These are phyloP conservation scores for Ogataea philodendri DNA, from an alignment of 805 yeast species.

Conservation along the genomic window DNA sequence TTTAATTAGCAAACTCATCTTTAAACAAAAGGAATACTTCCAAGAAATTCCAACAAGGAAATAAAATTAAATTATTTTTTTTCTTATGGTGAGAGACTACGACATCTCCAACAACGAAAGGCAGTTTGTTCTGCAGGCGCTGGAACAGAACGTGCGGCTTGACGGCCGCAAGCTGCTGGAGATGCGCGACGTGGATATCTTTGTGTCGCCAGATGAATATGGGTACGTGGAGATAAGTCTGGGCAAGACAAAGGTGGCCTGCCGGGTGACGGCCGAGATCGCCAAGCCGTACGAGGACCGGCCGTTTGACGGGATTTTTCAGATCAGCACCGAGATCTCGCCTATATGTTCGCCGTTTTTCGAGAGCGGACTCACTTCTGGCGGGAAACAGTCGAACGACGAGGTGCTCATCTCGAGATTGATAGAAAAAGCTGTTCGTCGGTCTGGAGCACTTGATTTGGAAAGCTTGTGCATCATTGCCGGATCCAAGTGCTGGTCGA, in stretches of 20 bases:
- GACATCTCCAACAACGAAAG: slow-evolving; percentile 65
- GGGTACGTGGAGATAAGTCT: slow-evolving; percentile 79
- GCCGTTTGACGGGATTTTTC: slow-evolving; percentile 89
- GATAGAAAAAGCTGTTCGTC: slow-evolving; percentile 86
- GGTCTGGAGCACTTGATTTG: slow-evolving; percentile 87
- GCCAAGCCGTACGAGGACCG: slow-evolving; percentile 82
- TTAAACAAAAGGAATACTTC: slow-evolving; percentile 1
- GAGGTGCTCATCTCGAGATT: slow-evolving; percentile 79
- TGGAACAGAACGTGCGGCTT: slow-evolving; percentile 59
- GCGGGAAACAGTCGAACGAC: slow-evolving; percentile 57
- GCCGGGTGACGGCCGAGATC: slow-evolving; percentile 72
- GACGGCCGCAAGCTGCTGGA: slow-evolving; percentile 69
- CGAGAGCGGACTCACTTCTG: slow-evolving; percentile 54
- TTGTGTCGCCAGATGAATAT: slow-evolving; percentile 58
- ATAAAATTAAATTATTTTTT: background rate
- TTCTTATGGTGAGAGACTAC: slow-evolving; percentile 62
- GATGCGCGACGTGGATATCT: slow-evolving; percentile 62
- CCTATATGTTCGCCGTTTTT: slow-evolving; percentile 89
- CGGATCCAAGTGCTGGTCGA: slow-evolving; percentile 86
- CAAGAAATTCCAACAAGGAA: slow-evolving; percentile 1
- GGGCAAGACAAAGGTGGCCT: slow-evolving; percentile 74
- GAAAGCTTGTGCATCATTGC: slow-evolving; percentile 90
- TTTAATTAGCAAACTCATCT: slow-evolving; percentile 6
- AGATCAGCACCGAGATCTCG: slow-evolving; percentile 79
- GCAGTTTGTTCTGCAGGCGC: slow-evolving; percentile 57